Base-by-base conservation (phyloP, 257 asterid genomes). In the Phtheirospermum japonicum region DNA sequence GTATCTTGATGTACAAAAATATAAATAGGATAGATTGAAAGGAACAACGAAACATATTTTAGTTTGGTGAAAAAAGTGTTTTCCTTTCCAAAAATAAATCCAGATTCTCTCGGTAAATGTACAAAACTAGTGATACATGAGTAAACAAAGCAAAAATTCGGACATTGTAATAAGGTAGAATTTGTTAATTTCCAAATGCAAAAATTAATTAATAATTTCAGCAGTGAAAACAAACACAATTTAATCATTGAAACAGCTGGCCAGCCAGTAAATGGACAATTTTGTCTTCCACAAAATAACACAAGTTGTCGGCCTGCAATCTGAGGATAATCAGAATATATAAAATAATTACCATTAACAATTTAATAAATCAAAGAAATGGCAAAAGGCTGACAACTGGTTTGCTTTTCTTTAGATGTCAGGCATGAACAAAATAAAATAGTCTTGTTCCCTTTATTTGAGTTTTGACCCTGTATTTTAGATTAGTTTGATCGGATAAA, bases 301-400 rank as follows among this genome's bases (percentile, higher is more conserved):
- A 58, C n/a, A n/a, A 5, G 33, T 19, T 57, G 71, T 43, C 65
- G 57, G 64, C 46, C 57, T 40, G 58, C 71, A 56, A 43, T 28
- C 28, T 23, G 28, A 1, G 49, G 12, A 65, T 20, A 18, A 64
- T 53, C 43, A 30, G 5, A 42, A 49, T 34, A 1, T 1, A 23
- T 50, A 49, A 18, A 11, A 11, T 46, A 10, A 6, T 17, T 42
- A 17, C 6, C n/a, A 32, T 26, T 63, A 23, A 3, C 36, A 12
- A 7, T 42, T 16, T 33, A 6, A 32, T 63, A 14, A 49, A 2
- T 9, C 6, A 16, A 48, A 32, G 5, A 55, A 60, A 40, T 60
- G 23, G 43, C 39, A n/a, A 61, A 43, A 49, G 32, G 46, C 18
- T 50, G 58, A 45, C 66, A 61, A 61, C 48, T 48, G 30, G 4